Evolutionary conservation across 495 filamentous ascomycete genomes (phyloP).

Genomic region (Staphylotrichum longicolle): DNA sequence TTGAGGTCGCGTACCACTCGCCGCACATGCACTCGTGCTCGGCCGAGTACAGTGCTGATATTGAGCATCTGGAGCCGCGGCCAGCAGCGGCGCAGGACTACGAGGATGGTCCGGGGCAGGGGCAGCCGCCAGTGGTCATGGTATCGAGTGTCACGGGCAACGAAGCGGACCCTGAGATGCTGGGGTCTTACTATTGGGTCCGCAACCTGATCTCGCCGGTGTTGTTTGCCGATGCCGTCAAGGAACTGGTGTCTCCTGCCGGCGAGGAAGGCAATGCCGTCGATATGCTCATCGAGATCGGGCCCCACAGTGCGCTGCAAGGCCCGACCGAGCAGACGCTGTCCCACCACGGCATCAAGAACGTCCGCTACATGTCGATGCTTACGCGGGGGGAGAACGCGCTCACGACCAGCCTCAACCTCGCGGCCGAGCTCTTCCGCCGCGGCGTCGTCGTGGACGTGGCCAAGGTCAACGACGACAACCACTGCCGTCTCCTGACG

Average conservation of each 20-base stretch:
- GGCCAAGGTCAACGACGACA: no score
- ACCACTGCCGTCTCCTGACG: no score
- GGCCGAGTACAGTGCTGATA: constrained; percentile 32
- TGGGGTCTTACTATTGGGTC: background rate
- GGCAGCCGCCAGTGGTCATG: background rate
- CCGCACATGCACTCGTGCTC: constrained; percentile 43
- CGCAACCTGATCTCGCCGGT: background rate
- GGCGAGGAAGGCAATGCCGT: background rate
- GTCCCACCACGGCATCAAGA: no score
- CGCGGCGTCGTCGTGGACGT: no score
- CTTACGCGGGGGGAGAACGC: no score
- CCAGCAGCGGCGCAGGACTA: background rate
- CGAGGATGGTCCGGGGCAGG: no score
- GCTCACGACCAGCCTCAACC: no score
- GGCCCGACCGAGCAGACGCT: no score
- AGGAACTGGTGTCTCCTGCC: background rate
- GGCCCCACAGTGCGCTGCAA: background rate
- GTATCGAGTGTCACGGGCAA: background rate
- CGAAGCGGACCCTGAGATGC: no score
- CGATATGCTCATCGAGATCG: background rate
- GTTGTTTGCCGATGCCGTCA: background rate
- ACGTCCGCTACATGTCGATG: no score
- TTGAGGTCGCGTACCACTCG: constrained; percentile 41
- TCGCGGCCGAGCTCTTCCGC: no score
- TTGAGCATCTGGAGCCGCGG: constrained; percentile 2